Evolutionary conservation across 768 basidiomycete species (phyloP), one percentile per base, ranked within the genome.

Genomic region (Boletales sp.): DNA sequence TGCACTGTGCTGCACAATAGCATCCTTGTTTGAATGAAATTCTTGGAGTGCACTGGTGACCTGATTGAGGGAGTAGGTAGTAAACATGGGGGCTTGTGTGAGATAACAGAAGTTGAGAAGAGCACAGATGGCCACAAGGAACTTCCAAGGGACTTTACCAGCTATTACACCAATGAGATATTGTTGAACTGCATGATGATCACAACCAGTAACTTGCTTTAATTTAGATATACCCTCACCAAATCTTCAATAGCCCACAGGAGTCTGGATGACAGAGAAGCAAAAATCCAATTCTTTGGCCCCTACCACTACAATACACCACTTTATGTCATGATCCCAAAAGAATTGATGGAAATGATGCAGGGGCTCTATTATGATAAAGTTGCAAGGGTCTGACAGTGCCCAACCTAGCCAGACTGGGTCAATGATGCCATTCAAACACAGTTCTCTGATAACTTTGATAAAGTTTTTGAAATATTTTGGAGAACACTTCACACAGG

Each of bases 31-130:
- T 0, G 46, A 28, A 56, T 77, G 74, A 51, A 77, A 78, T 8
- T 28, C 19, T 4, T 54, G 19, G 2, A 74, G 62, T 0, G 70
- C 62, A 0, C 53, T 41, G 1, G 65, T 44, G 0, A 79, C 44
- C 2, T 45, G 28, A 0, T 40, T n/a, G 0, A 76, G 63, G 2
- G 68, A 71, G n/a, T 51, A 34, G 0, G 50, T 47, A 0, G 65
- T 58, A 44, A 75, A 75, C 5, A 59, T 6, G 0, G 64, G 61
- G 44, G 70, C 71, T 35, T 71, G 70, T 0, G 70, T 65, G 8
- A 70, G 50, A 47, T 68, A 74, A 8, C 73, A 41, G 47, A 76
- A 77, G 49, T 78, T 70, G 1, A 77, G 55, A 1, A 75, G 32
- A 0, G 61, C 68, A 2, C 66, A 59, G 65, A 51, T 2, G 6